Percentiles rank a stretch among this genome's conserved stretches.
Evolutionary conservation across 495 filamentous ascomycete genomes (phyloP).

Genomic region (Thermothielavioides terrestris): DNA sequence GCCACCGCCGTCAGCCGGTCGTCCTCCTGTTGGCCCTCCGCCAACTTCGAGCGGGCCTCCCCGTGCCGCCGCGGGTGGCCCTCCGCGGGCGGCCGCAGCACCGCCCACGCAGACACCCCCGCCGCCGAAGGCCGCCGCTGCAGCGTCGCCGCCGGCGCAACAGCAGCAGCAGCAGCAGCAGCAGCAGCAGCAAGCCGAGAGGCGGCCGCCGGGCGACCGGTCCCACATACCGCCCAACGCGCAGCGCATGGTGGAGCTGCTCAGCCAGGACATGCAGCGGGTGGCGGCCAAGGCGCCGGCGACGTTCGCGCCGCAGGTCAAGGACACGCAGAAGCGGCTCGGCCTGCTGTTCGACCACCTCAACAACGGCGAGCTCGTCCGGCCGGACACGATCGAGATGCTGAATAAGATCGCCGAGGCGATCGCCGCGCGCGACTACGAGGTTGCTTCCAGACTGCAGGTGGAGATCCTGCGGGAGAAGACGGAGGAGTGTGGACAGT

Average conservation of each 20-base stretch:
- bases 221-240: conserved; percentile 76
- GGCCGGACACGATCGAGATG: conserved; percentile 66
- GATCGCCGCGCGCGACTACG: conserved; percentile 63
- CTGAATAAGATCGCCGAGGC: conserved; percentile 54
- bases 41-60: conserved; percentile 40
- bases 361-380: conserved; percentile 87
- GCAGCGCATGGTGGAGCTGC: conserved; percentile 68
- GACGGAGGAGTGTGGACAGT: conserved; percentile 78
- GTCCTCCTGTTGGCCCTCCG: conserved; percentile 31
- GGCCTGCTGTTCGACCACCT: conserved; percentile 90
- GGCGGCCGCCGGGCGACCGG: conserved; percentile 78
- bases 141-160: conserved; percentile 31
- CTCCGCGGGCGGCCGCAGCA: conserved; percentile 21
- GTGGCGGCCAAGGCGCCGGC: conserved; percentile 75
- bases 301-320: conserved; percentile 74
- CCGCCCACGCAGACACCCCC: conserved; percentile 30
- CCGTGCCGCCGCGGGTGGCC: conserved; percentile 39
- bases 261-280: conserved; percentile 76
- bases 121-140: conserved; percentile 35
- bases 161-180: conserved; percentile 17
- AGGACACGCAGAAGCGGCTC: conserved; percentile 85
- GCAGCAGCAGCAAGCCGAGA: conserved; percentile 34
- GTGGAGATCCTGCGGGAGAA: conserved; percentile 74
- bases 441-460: conserved; percentile 65
- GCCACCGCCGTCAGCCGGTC: conserved; percentile 22